Base-by-base conservation (phyloP, 192 early-diverging fungal species). In the Gryganskiella cystojenkinii region DNA sequence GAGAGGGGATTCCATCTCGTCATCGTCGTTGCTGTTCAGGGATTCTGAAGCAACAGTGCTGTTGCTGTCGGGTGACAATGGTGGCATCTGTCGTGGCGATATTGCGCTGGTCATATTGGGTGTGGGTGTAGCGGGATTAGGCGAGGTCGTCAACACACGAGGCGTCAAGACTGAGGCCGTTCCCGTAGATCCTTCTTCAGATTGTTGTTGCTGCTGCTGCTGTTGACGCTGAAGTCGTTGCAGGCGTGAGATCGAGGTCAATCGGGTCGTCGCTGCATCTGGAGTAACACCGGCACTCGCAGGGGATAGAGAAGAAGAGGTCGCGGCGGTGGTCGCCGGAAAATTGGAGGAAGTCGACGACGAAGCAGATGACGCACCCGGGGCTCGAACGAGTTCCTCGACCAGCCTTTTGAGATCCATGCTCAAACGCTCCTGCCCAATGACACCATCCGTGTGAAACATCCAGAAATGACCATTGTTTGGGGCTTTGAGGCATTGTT, bases 401-500 rank as follows among this genome's bases (percentile, higher is more conserved):
- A 57, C 65, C 19, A 78, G 46, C 22, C 69, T 78, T 7, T 43
- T 37, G 3, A 78, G 67, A 59, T 78, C 74, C 60, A 78, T 45
- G 35, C 33, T 78, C 35, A 82, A n/a, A 20, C 90, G 67, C 52
- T 91, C 91, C 50, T 82, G 79, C n/a, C 85, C 69, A 46, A 81
- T 49, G 56, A 96, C 94, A 14, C 84, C 86, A 44, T 95, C 90
- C 0, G 89, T 91, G 42, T 92, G 87, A 75, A 98, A 98, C 96
- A 98, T 98, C 95, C 95, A 98, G 81, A 95, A 95, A 71, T 98
- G 95, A 0, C 97, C 97, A 74, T 98, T 98, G 83, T 98, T 96
- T 72, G 93, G 94, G 25, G 95, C 89, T 46, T 94, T 91, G 44
- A 99, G 83, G 66, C 97, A 99, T 14, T 86, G 82, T 37, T 90